Evolutionary conservation across 257 asterid species (phyloP), one percentile per base, ranked within the genome.

Genomic region (Eustoma russellianum): DNA sequence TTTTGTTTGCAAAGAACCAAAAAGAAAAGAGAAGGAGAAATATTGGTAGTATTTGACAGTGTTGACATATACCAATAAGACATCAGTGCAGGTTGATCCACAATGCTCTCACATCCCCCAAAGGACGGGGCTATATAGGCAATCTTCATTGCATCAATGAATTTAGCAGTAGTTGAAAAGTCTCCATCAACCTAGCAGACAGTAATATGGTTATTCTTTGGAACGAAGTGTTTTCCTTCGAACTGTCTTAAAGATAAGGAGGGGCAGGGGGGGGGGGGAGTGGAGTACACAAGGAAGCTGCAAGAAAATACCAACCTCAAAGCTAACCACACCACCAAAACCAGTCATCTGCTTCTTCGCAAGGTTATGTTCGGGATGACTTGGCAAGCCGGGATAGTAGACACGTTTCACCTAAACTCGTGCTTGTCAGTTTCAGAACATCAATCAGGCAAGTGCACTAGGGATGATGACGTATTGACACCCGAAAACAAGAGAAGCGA

Each of bases 81-180:
- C 97, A 88, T 85, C 16, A 88, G 85, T 43, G 97, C 95, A 50
- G 97, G 97, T 74, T 83, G 97, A 56, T 88, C 95, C 46, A 88
- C 92, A 58, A 88, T 88, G 83, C 97, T 85, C 74, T 88, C 97
- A 46, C 84, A 76, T 41, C 97, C 97, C 59, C 97, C 97, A 67
- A 88, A 88, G 13, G 97, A 88, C 1, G 97, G 97, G 63, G 97
- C 97, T 45, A 88, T 85, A 64, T 88, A 88, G 5, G 97, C 87
- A 50, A 88, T 88, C 61, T 56, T 74, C 70, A 88, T 68, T 3
- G 94, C 73, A 66, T 88, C 97, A 13, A 88, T 18, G 53, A 88
- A 88, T 67, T 83, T 88, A 47, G 92, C 92, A 46, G 95, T 88
- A 24, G 55, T 76, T 59, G 45, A 53, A 35, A 85, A 69, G 66